These are phyloP conservation scores for Exserohilum turcica DNA, from an alignment of 2,329 filamentous ascomycete genomes.

Conservation along the genomic window DNA sequence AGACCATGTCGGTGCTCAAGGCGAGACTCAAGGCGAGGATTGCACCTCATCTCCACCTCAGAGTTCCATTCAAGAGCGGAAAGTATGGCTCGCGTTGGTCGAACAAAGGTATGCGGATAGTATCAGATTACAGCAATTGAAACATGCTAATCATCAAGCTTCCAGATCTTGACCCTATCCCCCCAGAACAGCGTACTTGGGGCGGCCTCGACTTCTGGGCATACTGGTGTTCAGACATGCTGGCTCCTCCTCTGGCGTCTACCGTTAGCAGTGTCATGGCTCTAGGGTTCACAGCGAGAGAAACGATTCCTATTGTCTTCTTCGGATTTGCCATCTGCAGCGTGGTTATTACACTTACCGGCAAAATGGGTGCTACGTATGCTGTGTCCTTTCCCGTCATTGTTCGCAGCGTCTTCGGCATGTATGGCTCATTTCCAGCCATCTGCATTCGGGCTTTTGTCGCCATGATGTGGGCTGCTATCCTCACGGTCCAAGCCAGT, in stretches of 20 bases:
- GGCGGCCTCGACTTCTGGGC: constrained; percentile 53
- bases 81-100: constrained; percentile 55
- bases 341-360: constrained; percentile 56
- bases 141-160: background rate
- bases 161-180: constrained; percentile 44
- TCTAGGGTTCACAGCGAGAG: constrained; percentile 54
- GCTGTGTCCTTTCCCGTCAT: constrained; percentile 51
- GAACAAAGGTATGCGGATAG: constrained; percentile 48
- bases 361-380: constrained; percentile 50
- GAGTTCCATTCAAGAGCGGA: constrained; percentile 48
- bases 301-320: constrained; percentile 56
- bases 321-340: constrained; percentile 56
- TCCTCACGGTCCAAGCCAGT: constrained; percentile 54
- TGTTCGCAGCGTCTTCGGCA: constrained; percentile 53
- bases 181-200: constrained; percentile 56
- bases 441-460: constrained; percentile 54
- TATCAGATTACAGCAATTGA: rapidly evolving
- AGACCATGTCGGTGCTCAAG: constrained; percentile 44
- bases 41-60: constrained; percentile 46
- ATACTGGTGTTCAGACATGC: constrained; percentile 57
- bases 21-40: constrained; percentile 47
- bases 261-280: constrained; percentile 51
- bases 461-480: constrained; percentile 56
- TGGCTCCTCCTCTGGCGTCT: constrained; percentile 50
- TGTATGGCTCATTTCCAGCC: constrained; percentile 51